Conservation (phyloP, 768 basidiomycete species). For the Gyrodon lividus region DNA sequence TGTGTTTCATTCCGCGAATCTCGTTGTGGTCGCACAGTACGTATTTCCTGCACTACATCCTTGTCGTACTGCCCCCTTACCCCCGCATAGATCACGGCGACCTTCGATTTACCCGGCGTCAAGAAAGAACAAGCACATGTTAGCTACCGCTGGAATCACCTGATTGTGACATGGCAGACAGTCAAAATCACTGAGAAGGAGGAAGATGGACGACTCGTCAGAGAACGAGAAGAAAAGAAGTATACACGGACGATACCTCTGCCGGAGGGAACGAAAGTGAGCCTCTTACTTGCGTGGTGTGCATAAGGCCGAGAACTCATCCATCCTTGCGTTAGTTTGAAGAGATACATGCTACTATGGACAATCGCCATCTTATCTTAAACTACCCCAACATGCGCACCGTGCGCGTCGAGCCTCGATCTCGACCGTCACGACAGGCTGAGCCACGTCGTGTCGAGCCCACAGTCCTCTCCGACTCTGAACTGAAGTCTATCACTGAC, state of each 20-base stretch:
- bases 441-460: slow-evolving; percentile 34
- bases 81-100: slow-evolving; percentile 53
- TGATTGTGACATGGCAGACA: slow-evolving; percentile 67
- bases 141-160: slow-evolving; percentile 59
- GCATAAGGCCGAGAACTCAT: not conserved
- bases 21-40: slow-evolving; percentile 57
- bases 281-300: slow-evolving; percentile 15
- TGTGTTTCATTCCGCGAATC: slow-evolving; percentile 74
- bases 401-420: slow-evolving; percentile 34
- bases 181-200: slow-evolving; percentile 59
- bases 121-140: slow-evolving; percentile 75
- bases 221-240: slow-evolving; percentile 62
- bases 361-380: slow-evolving; percentile 56
- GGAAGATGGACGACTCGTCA: slow-evolving; percentile 57
- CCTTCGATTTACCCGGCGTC: slow-evolving; percentile 68
- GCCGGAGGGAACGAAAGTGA: slow-evolving; percentile 70
- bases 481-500: slow-evolving; percentile 28
- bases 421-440: slow-evolving; percentile 19
- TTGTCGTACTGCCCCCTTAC: slow-evolving; percentile 19
- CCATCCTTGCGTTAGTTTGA: slow-evolving; percentile 51
- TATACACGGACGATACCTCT: slow-evolving; percentile 68
- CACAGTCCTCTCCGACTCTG: slow-evolving; percentile 32
- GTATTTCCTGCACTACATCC: slow-evolving; percentile 19
- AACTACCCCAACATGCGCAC: slow-evolving; percentile 55
- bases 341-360: slow-evolving; percentile 68